Conservation (phyloP, 208 protist species). For the Eutreptiella sp. region DNA sequence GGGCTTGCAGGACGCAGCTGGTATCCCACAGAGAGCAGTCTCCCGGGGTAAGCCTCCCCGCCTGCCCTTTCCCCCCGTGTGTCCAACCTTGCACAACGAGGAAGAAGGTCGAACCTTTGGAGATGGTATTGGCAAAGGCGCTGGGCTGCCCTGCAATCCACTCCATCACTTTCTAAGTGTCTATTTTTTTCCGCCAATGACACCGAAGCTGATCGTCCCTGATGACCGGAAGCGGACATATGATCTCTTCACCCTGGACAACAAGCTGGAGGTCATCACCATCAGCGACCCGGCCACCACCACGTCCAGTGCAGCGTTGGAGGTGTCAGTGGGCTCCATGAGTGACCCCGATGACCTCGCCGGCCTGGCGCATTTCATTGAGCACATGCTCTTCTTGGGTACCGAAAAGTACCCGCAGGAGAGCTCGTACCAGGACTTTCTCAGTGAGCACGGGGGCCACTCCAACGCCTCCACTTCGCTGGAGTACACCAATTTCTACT, state of each 20-base stretch:
- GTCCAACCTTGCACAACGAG: no score
- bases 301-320: constrained; percentile 61
- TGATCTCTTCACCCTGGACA: constrained; percentile 16
- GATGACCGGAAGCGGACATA: no score
- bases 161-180: no score
- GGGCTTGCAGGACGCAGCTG: no score
- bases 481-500: constrained; percentile 75
- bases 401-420: constrained; percentile 81
- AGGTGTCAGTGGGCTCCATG: constrained; percentile 53
- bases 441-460: constrained; percentile 58
- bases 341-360: constrained; percentile 55
- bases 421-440: constrained; percentile 62
- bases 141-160: no score
- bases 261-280: constrained; percentile 64
- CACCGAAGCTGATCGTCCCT: no score
- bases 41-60: no score
- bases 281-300: constrained; percentile 54
- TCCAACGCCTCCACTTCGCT: constrained; percentile 75
- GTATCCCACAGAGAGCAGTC: no score
- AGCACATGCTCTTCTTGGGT: constrained; percentile 90
- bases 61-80: no score
- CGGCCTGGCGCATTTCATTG: constrained; percentile 80
- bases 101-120: no score
- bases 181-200: no score
- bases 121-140: no score